phyloP scores from a whole-genome alignment of 805 yeast genomes.

The Peterozyma xylosa region DNA sequence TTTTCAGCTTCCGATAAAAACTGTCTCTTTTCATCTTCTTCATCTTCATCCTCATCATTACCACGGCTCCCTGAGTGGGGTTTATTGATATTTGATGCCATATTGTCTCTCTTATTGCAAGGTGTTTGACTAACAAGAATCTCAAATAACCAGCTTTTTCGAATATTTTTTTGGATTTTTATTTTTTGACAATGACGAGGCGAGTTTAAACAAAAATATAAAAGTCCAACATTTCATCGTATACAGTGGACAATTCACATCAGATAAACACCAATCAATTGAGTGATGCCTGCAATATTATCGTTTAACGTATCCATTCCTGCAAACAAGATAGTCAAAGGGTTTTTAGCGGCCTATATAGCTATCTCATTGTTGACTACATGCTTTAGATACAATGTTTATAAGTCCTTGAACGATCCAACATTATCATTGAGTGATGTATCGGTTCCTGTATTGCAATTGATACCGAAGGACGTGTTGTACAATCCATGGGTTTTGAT shows the following conservation, averaged over 20 bases:
- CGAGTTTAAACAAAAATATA: too few species aligned
- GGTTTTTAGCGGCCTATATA: too few species aligned
- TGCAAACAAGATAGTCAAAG: neutral
- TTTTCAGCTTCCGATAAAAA: constrained; percentile 21
- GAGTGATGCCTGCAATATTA: neutral
- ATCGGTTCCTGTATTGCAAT: constrained; percentile 48
- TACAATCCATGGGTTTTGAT: constrained; percentile 59
- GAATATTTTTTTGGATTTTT: too few species aligned
- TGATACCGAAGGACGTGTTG: constrained; percentile 51
- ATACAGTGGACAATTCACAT: neutral
- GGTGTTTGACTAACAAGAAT: too few species aligned
- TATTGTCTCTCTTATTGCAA: too few species aligned
- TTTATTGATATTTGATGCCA: constrained; percentile 9
- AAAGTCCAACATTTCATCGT: too few species aligned
- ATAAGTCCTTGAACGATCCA: neutral
- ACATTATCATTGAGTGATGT: constrained; percentile 27
- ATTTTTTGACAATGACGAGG: too few species aligned
- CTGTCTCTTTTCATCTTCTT: constrained; percentile 22
- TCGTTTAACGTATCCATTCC: neutral
- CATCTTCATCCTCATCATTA: constrained; percentile 9
- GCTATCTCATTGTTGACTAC: too few species aligned
- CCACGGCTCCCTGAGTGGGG: neutral
- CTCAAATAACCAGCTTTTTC: too few species aligned
- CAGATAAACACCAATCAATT: neutral
- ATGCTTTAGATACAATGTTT: too few species aligned